These are phyloP conservation scores for Myriosclerotinia curreyana DNA, from an alignment of 2,329 filamentous ascomycete species.

Conservation along the genomic window DNA sequence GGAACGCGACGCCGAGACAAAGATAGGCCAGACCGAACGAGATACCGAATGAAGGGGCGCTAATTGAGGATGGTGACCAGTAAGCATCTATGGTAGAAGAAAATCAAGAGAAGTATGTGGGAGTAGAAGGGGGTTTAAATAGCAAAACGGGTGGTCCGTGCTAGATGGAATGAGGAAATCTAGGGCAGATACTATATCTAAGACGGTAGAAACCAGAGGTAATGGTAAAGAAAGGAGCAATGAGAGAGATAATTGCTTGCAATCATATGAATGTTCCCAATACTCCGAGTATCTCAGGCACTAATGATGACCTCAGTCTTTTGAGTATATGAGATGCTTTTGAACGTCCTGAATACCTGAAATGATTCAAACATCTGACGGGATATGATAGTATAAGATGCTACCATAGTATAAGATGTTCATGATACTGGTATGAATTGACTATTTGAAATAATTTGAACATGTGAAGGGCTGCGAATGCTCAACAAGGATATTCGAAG, in stretches of 20 bases:
- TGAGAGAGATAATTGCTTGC: not conserved
- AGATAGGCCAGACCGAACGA: not conserved
- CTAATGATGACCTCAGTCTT: not conserved
- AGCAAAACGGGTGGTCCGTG: not conserved
- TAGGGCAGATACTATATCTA: not conserved
- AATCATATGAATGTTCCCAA: not conserved
- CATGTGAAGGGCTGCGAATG: no score
- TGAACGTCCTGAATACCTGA: no score
- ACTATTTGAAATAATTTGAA: not conserved
- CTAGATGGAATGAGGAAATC: not conserved
- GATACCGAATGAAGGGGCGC: not conserved
- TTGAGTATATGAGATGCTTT: no score
- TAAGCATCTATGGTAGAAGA: not conserved
- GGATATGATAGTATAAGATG: not conserved
- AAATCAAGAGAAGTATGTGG: not conserved
- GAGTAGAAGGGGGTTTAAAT: not conserved
- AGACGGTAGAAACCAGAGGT: not conserved
- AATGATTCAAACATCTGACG: fast-evolving
- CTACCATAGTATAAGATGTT: not conserved
- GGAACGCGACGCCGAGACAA: not conserved
- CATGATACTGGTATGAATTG: no score
- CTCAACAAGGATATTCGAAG: no score
- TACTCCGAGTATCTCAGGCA: not conserved
- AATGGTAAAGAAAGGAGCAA: not conserved
- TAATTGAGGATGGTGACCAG: not conserved